Evolutionary conservation across 345 rosid species (phyloP).

Genomic region (Ceriops tagal): DNA sequence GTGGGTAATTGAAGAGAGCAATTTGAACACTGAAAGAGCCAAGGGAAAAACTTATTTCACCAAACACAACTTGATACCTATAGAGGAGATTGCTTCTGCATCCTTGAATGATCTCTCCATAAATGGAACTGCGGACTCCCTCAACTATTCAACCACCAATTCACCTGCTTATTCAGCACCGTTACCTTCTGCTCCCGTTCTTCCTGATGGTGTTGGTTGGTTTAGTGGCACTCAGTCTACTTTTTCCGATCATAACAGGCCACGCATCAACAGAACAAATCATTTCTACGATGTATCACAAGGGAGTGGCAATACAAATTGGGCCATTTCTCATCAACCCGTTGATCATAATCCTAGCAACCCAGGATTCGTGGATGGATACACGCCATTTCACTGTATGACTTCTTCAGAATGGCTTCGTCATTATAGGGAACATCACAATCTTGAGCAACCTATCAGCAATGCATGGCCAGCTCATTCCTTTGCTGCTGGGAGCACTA

Average conservation of each 20-base stretch:
- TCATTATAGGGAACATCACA: conserved; percentile 70
- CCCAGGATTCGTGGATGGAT: conserved; percentile 40
- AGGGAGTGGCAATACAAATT: conserved; percentile 34
- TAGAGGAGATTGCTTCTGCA: conserved; percentile 51
- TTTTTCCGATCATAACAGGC: conserved; percentile 13
- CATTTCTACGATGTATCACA: conserved; percentile 26
- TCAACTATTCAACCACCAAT: conserved; percentile 18
- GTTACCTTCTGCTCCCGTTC: conserved; percentile 79
- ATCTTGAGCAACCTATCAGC: conserved; percentile 35
- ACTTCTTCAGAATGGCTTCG: conserved; percentile 96
- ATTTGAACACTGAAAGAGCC: conserved; percentile 35
- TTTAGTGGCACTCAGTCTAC: conserved; percentile 32
- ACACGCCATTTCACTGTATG: conserved; percentile 45
- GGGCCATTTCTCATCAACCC: conserved; percentile 29
- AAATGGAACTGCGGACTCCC: conserved; percentile 29
- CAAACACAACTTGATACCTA: conserved; percentile 43
- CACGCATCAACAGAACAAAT: conserved; percentile 32
- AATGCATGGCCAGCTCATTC: conserved; percentile 32
- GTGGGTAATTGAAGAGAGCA: conserved; percentile 61
- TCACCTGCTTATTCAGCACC: conserved; percentile 54
- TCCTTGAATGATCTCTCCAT: conserved; percentile 55
- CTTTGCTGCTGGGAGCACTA: conserved; percentile 34
- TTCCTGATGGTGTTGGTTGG: conserved; percentile 79
- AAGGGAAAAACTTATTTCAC: conserved; percentile 31
- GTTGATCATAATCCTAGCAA: conserved; percentile 25